phyloP scores from a whole-genome alignment of 2,329 filamentous ascomycete genomes.

The Venturia carpophila region DNA sequence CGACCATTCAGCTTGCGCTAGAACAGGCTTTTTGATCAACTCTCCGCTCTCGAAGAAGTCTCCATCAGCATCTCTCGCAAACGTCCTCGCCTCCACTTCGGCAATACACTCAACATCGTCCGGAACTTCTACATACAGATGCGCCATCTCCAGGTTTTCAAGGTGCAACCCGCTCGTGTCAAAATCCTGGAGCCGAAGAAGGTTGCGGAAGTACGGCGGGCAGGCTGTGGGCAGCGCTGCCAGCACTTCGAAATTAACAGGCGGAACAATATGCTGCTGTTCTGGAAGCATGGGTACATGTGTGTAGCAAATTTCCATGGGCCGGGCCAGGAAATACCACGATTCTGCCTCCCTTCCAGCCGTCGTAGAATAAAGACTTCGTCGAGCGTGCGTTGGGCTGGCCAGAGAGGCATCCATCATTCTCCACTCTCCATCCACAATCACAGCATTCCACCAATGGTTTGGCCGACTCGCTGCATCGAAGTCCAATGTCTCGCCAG shows the following conservation, averaged over 20 bases:
- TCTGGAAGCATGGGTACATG: slow-evolving; percentile 81
- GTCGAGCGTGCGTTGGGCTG: slow-evolving; percentile 78
- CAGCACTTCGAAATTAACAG: slow-evolving; percentile 76
- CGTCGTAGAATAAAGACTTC: slow-evolving; percentile 67
- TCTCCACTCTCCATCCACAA: slow-evolving; percentile 92
- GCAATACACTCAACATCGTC: slow-evolving; percentile 85
- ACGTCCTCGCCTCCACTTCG: slow-evolving; percentile 80
- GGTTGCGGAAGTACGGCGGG: slow-evolving; percentile 79
- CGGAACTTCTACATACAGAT: slow-evolving; percentile 80
- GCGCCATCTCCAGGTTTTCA: slow-evolving; percentile 88
- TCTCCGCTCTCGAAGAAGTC: slow-evolving; percentile 93
- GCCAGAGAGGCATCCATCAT: slow-evolving; percentile 92
- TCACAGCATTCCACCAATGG: slow-evolving; percentile 95
- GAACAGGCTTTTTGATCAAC: slow-evolving; percentile 70
- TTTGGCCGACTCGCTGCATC: slow-evolving; percentile 76
- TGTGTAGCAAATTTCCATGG: slow-evolving; percentile 87
- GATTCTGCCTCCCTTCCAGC: slow-evolving; percentile 64
- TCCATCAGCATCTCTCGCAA: slow-evolving; percentile 75
- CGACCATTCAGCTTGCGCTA: slow-evolving; percentile 89
- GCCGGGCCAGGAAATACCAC: slow-evolving; percentile 91
- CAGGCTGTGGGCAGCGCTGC: slow-evolving; percentile 80
- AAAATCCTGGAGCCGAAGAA: slow-evolving; percentile 74
- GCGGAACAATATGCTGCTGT: slow-evolving; percentile 89
- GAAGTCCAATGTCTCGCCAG: slow-evolving; percentile 67
- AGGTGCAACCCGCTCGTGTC: slow-evolving; percentile 80